A percentile compares a stretch with the other conserved stretches of the same genome.
These are phyloP conservation scores for Phlebopus sp. DNA, from an alignment of 1,284 basidiomycete genomes.

Conservation along the genomic window DNA sequence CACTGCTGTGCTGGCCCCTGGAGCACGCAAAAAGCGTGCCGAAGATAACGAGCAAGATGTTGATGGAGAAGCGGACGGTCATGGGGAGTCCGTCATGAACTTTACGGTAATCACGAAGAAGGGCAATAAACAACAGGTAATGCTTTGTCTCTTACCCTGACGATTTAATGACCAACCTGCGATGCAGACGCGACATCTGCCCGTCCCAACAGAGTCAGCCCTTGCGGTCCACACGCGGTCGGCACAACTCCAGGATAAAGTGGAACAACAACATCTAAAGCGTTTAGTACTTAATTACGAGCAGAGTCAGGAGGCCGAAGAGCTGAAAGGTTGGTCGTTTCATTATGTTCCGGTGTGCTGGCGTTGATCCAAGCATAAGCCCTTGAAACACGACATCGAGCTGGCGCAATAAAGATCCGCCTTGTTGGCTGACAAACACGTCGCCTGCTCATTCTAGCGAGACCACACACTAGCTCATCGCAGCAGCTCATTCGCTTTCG, in stretches of 20 bases:
- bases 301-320: slow-evolving; percentile 80
- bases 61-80: slow-evolving; percentile 38
- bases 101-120: slow-evolving; percentile 94
- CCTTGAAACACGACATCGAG: slow-evolving; percentile 63
- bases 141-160: neutral
- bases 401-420: slow-evolving; percentile 68
- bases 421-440: slow-evolving; percentile 51
- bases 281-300: slow-evolving; percentile 86
- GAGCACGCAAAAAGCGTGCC: slow-evolving; percentile 55
- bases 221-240: slow-evolving; percentile 87
- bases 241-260: slow-evolving; percentile 88
- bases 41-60: slow-evolving; percentile 55
- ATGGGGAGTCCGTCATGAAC: slow-evolving; percentile 66
- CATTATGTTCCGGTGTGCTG: neutral
- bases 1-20: slow-evolving; percentile 71
- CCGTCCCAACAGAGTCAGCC: slow-evolving; percentile 82
- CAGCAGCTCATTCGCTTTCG: slow-evolving; percentile 21
- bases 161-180: slow-evolving; percentile 9
- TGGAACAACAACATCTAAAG: slow-evolving; percentile 95
- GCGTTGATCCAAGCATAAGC: slow-evolving; percentile 39
- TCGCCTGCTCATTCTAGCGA: slow-evolving; percentile 11
- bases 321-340: slow-evolving; percentile 59
- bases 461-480: slow-evolving; percentile 18
- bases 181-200: slow-evolving; percentile 74
- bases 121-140: slow-evolving; percentile 90